Base-by-base conservation (phyloP, 306 rosid genomes). In the Leucaena leucocephala region DNA sequence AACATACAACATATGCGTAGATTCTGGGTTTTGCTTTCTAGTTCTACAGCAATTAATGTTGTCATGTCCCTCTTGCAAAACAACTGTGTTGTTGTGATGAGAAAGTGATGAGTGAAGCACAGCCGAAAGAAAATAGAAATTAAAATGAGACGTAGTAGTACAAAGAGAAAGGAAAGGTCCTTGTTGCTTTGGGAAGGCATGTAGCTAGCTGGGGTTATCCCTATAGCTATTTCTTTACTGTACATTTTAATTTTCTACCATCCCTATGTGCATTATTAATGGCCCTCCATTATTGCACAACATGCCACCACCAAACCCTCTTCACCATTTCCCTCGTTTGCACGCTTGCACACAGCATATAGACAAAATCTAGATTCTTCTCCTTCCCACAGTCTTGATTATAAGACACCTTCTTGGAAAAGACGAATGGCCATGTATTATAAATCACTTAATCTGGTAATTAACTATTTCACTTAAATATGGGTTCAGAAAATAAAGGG, bases 21-120 rank as follows among this genome's bases (percentile, higher is more conserved):
- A 89, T 81, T 79, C 83, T 82, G 85, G 86, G 69, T 39, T 58
- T 74, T 78, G 83, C 78, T 76, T 14, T 11, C 13, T 4, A 42
- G 70, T 82, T 76, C 74, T n/a, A 70, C 66, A 59, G 64, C 46
- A 6, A 65, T 63, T 71, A 44, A 68, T 81, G 84, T 80, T 84
- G 46, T 40, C 44, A 63, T 15, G 68, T 63, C 68, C 4, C 33
- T 55, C 33, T 7, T 55, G 3, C 7, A 17, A 50, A 4, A 5
- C 6, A 38, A 1, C 5, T 38, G 40, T 38, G 40, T 3, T 38
- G 43, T 40, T 40, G 43, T 40, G 43, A 40, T 6, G 6, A 4
- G 43, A 40, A 40, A 40, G 8, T 3, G 27, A n/a, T 40, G 44
- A 40, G 44, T 40, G 44, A 5, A 40, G 8, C 44, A 40, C 22